Conservation (phyloP, 108 stramenopile species). For the Seminavis robusta region DNA sequence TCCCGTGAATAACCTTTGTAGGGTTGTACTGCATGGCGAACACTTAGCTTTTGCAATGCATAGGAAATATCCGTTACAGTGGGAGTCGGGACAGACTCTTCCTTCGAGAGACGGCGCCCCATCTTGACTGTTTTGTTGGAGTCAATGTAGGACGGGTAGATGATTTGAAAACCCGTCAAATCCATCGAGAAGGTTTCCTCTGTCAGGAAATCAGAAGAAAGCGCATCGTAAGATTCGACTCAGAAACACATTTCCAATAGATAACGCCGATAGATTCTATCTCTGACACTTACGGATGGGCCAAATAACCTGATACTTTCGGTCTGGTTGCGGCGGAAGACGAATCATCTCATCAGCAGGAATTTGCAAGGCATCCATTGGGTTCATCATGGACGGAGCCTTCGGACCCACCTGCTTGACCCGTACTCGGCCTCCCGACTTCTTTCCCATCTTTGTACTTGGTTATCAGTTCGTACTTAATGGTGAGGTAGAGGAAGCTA, state of each 20-base stretch:
- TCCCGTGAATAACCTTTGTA: conserved; percentile 83
- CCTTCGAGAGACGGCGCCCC: conserved; percentile 62
- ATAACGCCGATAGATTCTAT: neutral
- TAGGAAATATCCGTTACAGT: conserved; percentile 69
- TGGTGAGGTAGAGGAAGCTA: no score
- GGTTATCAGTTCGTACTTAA: no score
- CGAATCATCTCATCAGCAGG: conserved; percentile 71
- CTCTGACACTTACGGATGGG: conserved; percentile 77
- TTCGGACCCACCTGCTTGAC: conserved; percentile 70
- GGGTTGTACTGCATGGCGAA: conserved; percentile 84
- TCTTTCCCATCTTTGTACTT: conserved; percentile 53
- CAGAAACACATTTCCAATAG: neutral
- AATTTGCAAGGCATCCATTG: conserved; percentile 55
- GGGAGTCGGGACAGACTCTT: conserved; percentile 62
- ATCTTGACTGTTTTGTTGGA: conserved; percentile 66
- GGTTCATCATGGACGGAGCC: conserved; percentile 51
- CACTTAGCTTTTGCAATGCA: conserved; percentile 54
- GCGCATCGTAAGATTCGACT: neutral
- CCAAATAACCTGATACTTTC: conserved; percentile 68
- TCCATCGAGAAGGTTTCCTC: conserved; percentile 71
- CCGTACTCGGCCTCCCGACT: conserved; percentile 57
- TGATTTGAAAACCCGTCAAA: conserved; percentile 41
- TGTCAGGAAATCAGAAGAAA: no score
- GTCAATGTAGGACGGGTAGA: conserved; percentile 83
- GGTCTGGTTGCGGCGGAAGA: conserved; percentile 60